phyloP scores from a whole-genome alignment of 2,329 filamentous ascomycete genomes.

The Venturia aucupariae region DNA sequence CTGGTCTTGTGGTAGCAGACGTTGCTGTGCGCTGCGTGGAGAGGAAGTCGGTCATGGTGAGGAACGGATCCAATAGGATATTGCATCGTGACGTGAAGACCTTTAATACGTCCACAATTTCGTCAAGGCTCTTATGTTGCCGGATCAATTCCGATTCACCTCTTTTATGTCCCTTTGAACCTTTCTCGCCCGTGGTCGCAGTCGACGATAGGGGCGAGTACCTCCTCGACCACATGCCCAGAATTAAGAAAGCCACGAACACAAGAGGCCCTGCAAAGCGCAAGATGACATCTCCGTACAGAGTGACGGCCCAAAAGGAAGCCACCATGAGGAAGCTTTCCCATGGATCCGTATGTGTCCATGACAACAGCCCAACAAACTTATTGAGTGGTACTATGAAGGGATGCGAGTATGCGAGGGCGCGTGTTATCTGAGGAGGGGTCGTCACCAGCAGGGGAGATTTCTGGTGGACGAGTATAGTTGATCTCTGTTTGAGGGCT shows the following conservation, averaged over 20 bases:
- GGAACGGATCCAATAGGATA: slow-evolving; percentile 77
- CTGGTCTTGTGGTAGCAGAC: slow-evolving; percentile 81
- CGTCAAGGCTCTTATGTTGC: slow-evolving; percentile 89
- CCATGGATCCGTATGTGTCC: slow-evolving; percentile 91
- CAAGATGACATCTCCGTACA: slow-evolving; percentile 81
- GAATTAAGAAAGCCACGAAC: slow-evolving; percentile 67
- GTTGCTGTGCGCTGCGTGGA: slow-evolving; percentile 85
- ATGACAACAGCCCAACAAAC: slow-evolving; percentile 75
- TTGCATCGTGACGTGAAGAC: slow-evolving; percentile 88
- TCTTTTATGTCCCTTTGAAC: slow-evolving; percentile 43
- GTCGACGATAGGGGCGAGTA: slow-evolving; percentile 88
- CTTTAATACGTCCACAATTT: slow-evolving; percentile 90
- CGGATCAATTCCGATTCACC: slow-evolving; percentile 53
- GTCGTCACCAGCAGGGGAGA: slow-evolving; percentile 87
- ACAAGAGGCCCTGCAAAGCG: slow-evolving; percentile 75
- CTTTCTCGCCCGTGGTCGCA: slow-evolving; percentile 59
- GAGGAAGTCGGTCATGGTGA: slow-evolving; percentile 85
- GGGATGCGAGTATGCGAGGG: slow-evolving; percentile 89
- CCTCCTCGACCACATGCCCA: slow-evolving; percentile 84
- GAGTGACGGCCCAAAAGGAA: slow-evolving; percentile 72
- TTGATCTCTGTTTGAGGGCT: slow-evolving; percentile 69
- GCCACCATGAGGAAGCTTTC: slow-evolving; percentile 88
- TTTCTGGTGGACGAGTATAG: slow-evolving; percentile 94
- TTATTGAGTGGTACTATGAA: slow-evolving; percentile 86
- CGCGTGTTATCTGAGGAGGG: slow-evolving; percentile 86